Percentiles rank a stretch among this genome's conserved stretches.
These are phyloP conservation scores for Venturiaceae sp. DNA, from an alignment of 2,329 filamentous ascomycete species.

Conservation along the genomic window DNA sequence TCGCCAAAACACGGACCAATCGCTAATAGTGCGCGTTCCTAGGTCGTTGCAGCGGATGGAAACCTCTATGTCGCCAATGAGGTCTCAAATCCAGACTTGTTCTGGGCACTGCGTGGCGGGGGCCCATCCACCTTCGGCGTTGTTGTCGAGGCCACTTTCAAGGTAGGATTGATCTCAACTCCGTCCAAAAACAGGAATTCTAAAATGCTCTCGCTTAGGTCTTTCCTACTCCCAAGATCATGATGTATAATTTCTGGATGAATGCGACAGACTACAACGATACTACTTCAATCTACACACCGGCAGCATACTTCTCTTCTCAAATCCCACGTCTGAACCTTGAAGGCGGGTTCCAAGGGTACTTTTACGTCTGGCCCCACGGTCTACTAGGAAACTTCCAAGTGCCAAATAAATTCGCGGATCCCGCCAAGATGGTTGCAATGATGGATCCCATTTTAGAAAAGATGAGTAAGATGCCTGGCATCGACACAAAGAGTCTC, in stretches of 20 bases:
- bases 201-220: no score
- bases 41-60: slow-evolving; percentile 35
- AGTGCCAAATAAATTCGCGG: not conserved
- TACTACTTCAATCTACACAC: not conserved
- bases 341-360: slow-evolving; percentile 2
- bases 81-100: slow-evolving; percentile 19
- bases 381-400: not conserved
- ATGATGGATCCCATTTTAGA: not conserved
- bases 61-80: slow-evolving; percentile 5
- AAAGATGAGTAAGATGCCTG: not conserved
- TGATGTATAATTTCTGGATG: slow-evolving; percentile 1
- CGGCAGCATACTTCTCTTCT: slow-evolving; percentile 2
- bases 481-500: not conserved
- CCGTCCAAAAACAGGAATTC: no score
- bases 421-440: not conserved
- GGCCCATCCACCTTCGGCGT: not conserved
- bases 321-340: slow-evolving; percentile 1
- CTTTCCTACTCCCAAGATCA: not conserved
- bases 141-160: slow-evolving; percentile 3
- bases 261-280: slow-evolving; percentile 6
- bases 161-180: no score
- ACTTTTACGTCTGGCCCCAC: slow-evolving; percentile 3
- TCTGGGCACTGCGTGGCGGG: slow-evolving; percentile 8
- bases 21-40: slow-evolving; percentile 16
- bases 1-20: no score